A percentile compares a stretch with the other conserved stretches of the same genome.
These are phyloP conservation scores for Emergomyces africanus DNA, from an alignment of 2,329 filamentous ascomycete species.

Conservation along the genomic window DNA sequence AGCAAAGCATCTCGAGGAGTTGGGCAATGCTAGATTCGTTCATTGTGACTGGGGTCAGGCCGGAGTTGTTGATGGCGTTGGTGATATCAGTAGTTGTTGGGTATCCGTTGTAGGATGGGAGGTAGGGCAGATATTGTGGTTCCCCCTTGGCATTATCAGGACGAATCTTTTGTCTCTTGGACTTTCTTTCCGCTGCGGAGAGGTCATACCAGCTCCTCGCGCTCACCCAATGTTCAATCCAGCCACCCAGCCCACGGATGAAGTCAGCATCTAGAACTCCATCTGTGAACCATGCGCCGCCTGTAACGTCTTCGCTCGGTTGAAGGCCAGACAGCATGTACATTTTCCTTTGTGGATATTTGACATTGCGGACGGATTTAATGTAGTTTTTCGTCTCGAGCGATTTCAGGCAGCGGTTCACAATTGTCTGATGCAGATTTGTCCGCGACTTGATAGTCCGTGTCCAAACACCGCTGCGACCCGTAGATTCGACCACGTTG, in stretches of 20 bases:
- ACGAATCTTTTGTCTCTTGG: conserved; percentile 28
- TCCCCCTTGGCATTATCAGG: conserved; percentile 18
- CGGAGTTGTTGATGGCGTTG: conserved; percentile 53
- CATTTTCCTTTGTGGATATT: conserved; percentile 83
- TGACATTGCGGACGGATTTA: conserved; percentile 80
- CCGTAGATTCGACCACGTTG: conserved; percentile 74
- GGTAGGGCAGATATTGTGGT: conserved; percentile 37
- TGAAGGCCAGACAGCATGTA: conserved; percentile 81
- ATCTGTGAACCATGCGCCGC: conserved; percentile 89
- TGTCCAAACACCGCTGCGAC: conserved; percentile 79
- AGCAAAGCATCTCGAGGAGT: conserved; percentile 76
- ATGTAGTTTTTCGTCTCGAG: conserved; percentile 74
- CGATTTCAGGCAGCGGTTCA: conserved; percentile 71
- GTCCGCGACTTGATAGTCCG: conserved; percentile 69
- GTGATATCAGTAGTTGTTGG: conserved; percentile 72
- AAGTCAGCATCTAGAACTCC: conserved; percentile 81
- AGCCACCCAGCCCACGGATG: conserved; percentile 61
- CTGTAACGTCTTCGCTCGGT: conserved; percentile 80
- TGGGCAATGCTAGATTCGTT: conserved; percentile 66
- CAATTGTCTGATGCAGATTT: conserved; percentile 69
- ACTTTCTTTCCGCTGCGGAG: conserved; percentile 20
- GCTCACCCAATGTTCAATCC: conserved; percentile 63
- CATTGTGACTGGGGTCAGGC: conserved; percentile 58
- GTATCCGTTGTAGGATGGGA: conserved; percentile 59
- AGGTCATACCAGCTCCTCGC: conserved; percentile 56